Conservation (phyloP, 805 yeast species). For the Lipomyces orientalis region DNA sequence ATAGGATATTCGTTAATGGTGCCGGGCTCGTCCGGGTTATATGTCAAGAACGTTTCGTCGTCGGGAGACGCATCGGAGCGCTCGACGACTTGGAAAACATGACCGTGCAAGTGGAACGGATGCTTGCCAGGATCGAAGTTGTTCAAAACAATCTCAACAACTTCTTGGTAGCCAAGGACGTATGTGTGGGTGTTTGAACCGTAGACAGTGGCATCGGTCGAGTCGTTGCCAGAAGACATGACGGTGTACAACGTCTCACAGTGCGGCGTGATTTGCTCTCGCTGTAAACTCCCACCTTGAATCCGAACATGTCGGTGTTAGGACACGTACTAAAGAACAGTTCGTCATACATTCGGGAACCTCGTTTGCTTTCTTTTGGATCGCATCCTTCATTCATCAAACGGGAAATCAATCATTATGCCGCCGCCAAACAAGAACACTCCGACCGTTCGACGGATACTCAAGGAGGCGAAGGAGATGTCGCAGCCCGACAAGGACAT, state of each 20-base stretch:
- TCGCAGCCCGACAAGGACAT: slow-evolving; percentile 24
- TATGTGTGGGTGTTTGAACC: slow-evolving; percentile 82
- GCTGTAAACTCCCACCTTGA: no score
- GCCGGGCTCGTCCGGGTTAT: slow-evolving; percentile 56
- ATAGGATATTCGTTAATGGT: slow-evolving; percentile 76
- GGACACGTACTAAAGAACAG: not conserved
- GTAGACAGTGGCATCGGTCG: slow-evolving; percentile 65
- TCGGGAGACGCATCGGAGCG: slow-evolving; percentile 67
- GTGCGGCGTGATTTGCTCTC: no score
- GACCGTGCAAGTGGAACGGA: slow-evolving; percentile 98
- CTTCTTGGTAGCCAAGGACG: slow-evolving; percentile 68
- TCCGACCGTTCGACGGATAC: slow-evolving; percentile 28
- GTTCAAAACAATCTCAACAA: slow-evolving; percentile 82
- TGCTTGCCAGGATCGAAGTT: slow-evolving; percentile 90
- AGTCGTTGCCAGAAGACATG: slow-evolving; percentile 55
- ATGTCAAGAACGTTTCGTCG: slow-evolving; percentile 60
- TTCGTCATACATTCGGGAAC: not conserved
- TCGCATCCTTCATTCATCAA: not conserved
- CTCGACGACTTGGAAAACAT: slow-evolving; percentile 79
- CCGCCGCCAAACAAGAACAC: slow-evolving; percentile 10
- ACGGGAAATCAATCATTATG: not conserved
- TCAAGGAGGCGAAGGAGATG: slow-evolving; percentile 33
- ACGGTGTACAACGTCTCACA: slow-evolving; percentile 68
- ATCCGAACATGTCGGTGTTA: no score
- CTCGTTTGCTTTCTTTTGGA: no score